Base-by-base conservation (phyloP, 306 rosid genomes). In the Quercus wislizeni region DNA sequence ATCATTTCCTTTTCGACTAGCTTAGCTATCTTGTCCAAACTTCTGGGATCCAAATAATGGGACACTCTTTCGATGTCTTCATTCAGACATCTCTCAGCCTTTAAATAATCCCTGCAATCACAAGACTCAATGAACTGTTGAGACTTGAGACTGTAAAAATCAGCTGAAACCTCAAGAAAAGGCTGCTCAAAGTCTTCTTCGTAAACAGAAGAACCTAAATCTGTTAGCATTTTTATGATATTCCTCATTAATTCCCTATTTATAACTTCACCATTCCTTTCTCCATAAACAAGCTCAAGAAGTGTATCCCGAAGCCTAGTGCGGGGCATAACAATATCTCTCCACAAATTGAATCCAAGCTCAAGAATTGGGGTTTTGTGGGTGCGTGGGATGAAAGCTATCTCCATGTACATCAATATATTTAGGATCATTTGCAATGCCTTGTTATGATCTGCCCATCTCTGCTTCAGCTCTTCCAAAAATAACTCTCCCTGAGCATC, bases 371-470 rank as follows among this genome's bases (percentile, higher is more conserved):
- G 89, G 75, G 91, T 85, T 83, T 81, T 88, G 59, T 80, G 84
- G 70, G 77, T 80, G 82, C 91, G 81, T 12, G 89, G 91, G 56
- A 85, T 81, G 55, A 80, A 88, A 56, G 91, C 83, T 51, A 89
- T 83, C 79, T 88, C 91, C 89, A 88, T 88, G 80, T 85, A 88
- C 91, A 88, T 88, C 75, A 88, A 78, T 83, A 88, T 88, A 63
- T 88, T 89, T 51, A 89, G 84, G 79, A 88, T 85, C 91, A 85
- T 88, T 79, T 85, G 87, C 84, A 88, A 78, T 33, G 91, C 89
- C 86, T 85, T 85, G 79, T 88, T 88, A 79, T 88, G 91, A 55
- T 88, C 91, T 55, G 67, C 82, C 91, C 91, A 88, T 83, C 83
- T 88, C 83, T 87, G 80, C 74, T 88, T 88, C 74, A 85, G 87